Conservation (phyloP, 192 early-diverging fungal genomes). For the Backusella parvicylindrica region DNA sequence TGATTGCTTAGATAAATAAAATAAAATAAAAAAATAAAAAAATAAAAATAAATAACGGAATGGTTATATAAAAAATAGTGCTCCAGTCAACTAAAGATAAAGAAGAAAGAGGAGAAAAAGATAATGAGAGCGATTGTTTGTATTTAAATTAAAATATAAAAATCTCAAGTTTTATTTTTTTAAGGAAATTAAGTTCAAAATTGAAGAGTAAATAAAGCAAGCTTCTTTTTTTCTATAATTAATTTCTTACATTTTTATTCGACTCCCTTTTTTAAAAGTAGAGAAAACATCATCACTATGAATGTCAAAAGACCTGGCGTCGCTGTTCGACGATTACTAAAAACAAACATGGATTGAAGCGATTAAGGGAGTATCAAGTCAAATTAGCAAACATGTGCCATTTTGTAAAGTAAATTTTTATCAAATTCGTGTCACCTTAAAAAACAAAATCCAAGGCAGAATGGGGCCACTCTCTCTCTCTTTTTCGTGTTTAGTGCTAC, state of each 20-base stretch:
- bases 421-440: neutral
- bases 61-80: neutral
- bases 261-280: neutral
- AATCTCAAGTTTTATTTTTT: neutral
- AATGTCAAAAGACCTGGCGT: neutral
- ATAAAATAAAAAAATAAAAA: too few relatives aligned
- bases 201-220: neutral
- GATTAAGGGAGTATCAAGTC: neutral
- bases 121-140: neutral
- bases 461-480: neutral
- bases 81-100: neutral
- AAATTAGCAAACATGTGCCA: neutral
- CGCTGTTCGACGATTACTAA: neutral
- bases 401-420: constrained; percentile 4
- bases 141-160: neutral
- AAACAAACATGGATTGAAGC: neutral
- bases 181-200: neutral
- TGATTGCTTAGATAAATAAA: too few relatives aligned
- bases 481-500: neutral
- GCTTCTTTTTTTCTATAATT: neutral
- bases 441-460: neutral
- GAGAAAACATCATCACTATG: neutral
- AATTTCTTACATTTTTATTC: neutral
- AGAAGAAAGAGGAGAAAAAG: neutral
- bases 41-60: too few relatives aligned